Evolutionary conservation across 2,329 filamentous ascomycete species (phyloP).

Genomic region (Mollisiaceae sp.): DNA sequence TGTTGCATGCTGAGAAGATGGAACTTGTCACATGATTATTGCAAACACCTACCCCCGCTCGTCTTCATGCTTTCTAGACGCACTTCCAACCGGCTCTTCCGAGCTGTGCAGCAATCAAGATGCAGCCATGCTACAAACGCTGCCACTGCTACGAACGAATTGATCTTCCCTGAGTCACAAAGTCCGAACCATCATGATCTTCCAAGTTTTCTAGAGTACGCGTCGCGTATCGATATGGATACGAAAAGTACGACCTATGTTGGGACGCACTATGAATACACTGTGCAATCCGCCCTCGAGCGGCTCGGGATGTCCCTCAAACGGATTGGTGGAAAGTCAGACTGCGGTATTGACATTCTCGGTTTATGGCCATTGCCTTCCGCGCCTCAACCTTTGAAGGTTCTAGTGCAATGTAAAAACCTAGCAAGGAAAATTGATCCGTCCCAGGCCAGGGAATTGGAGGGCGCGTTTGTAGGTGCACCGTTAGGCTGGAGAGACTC

Average conservation of each 20-base stretch:
- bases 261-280: conserved; percentile 82
- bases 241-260: conserved; percentile 64
- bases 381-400: conserved; percentile 47
- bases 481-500: conserved; percentile 73
- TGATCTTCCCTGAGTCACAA: conserved; percentile 53
- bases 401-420: conserved; percentile 73
- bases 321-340: conserved; percentile 68
- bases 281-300: conserved; percentile 59
- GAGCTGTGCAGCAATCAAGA: conserved; percentile 29
- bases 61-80: conserved; percentile 33
- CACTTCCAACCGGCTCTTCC: conserved; percentile 29
- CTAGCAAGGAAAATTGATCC: conserved; percentile 58
- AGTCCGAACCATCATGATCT: conserved; percentile 65
- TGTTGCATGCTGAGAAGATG: neutral
- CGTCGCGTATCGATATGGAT: conserved; percentile 58
- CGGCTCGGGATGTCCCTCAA: conserved; percentile 67
- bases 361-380: conserved; percentile 70
- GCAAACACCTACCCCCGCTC: conserved; percentile 18
- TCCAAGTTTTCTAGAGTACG: conserved; percentile 68
- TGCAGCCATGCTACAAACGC: conserved; percentile 36
- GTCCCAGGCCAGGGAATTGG: conserved; percentile 72
- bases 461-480: conserved; percentile 77
- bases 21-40: conserved; percentile 6
- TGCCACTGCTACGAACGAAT: conserved; percentile 18
- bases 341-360: conserved; percentile 76